phyloP scores from a whole-genome alignment of 192 early-diverging fungal genomes.

The Helicostylum pulchrum region DNA sequence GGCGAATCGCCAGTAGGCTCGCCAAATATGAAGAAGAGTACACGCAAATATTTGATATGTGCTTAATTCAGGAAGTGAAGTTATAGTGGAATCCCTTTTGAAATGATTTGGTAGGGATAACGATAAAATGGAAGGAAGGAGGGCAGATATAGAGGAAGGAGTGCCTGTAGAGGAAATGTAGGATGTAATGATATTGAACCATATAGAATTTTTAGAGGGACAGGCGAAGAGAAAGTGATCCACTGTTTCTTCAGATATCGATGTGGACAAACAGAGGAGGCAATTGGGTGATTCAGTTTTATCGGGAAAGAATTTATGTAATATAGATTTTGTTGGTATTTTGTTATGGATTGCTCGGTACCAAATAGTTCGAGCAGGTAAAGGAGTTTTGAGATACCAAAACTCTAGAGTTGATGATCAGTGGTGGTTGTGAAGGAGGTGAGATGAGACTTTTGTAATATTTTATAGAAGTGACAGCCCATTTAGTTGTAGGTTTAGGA shows the following conservation, averaged over 20 bases:
- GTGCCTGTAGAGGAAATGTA: neutral
- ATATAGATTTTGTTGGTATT: neutral
- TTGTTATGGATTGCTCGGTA: constrained; percentile 4
- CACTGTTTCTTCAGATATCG: neutral
- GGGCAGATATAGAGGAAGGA: neutral
- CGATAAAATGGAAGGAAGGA: neutral
- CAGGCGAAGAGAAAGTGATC: no score
- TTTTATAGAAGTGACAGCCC: no score
- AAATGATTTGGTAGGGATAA: neutral
- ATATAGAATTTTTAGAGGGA: no score
- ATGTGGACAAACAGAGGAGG: neutral
- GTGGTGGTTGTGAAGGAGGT: neutral
- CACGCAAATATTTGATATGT: neutral
- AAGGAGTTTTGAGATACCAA: neutral
- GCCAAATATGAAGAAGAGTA: neutral
- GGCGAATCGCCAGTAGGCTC: neutral
- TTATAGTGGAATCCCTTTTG: neutral
- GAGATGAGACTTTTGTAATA: no score
- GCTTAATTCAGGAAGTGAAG: neutral
- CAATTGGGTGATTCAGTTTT: neutral
- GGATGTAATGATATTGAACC: no score
- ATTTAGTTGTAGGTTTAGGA: no score
- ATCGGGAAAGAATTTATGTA: neutral
- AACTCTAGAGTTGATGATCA: neutral
- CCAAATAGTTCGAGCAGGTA: neutral